These are phyloP conservation scores for Leccinum incarnatum DNA, from an alignment of 768 basidiomycete genomes.

Conservation along the genomic window DNA sequence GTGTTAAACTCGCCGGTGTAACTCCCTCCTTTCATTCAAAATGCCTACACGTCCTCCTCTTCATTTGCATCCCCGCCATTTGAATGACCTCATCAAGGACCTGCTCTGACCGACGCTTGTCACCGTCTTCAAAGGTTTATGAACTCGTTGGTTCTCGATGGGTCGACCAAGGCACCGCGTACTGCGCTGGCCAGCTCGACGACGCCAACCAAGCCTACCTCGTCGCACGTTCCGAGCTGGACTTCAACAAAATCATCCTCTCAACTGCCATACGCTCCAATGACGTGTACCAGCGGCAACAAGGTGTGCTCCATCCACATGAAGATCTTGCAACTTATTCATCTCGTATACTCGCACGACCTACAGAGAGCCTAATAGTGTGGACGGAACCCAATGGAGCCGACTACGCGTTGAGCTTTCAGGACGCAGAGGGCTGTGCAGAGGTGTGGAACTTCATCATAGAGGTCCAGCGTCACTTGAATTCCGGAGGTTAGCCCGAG, in stretches of 20 bases:
- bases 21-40: conserved; percentile 15
- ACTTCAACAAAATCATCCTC: conserved; percentile 69
- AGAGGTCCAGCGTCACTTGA: conserved; percentile 87
- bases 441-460: conserved; percentile 98
- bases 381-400: conserved; percentile 97
- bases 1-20: conserved; percentile 16
- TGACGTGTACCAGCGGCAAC: conserved; percentile 85
- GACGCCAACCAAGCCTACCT: conserved; percentile 75
- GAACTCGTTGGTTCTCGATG: conserved; percentile 88
- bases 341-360: conserved; percentile 14
- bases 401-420: conserved; percentile 96
- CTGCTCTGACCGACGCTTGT: conserved; percentile 29
- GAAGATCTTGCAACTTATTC: conserved; percentile 7
- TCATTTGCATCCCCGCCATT: conserved; percentile 22
- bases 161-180: conserved; percentile 96
- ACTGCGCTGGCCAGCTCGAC: conserved; percentile 87
- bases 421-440: conserved; percentile 90
- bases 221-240: conserved; percentile 78
- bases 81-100: conserved; percentile 33
- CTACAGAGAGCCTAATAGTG: conserved; percentile 90
- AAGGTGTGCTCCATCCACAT: conserved; percentile 51
- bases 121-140: conserved; percentile 68
- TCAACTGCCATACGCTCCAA: conserved; percentile 77
- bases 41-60: conserved; percentile 14
- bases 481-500: conserved; percentile 50